Conservation (phyloP, 176 grass and related monocot genomes). For the Zoysia japonica region DNA sequence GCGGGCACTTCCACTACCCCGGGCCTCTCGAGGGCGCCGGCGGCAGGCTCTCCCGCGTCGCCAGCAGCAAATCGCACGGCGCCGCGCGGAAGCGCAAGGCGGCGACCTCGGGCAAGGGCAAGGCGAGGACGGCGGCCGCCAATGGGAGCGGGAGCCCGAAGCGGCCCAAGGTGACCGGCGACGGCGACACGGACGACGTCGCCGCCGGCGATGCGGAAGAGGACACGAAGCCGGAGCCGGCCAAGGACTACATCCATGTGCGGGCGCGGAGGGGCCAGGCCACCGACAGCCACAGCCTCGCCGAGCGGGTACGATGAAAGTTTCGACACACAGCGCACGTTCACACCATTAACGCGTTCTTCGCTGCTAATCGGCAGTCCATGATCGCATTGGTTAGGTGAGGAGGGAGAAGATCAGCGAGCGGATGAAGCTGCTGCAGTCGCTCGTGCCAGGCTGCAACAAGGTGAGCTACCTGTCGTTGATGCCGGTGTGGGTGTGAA, state of each 20-base stretch:
- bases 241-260: constrained; percentile 72
- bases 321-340: not conserved
- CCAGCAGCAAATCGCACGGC: constrained; percentile 51
- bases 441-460: constrained; percentile 67
- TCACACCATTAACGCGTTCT: not conserved
- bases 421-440: constrained; percentile 75
- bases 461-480: constrained; percentile 38
- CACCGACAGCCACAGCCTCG: constrained; percentile 77
- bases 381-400: constrained; percentile 34
- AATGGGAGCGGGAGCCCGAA: constrained; percentile 38
- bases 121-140: constrained; percentile 22
- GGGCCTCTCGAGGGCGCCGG: not conserved
- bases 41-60: constrained; percentile 47
- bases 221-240: constrained; percentile 20
- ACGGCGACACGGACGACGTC: not conserved
- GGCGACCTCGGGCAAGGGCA: constrained; percentile 47
- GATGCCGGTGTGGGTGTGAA: not conserved
- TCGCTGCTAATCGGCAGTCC: not conserved
- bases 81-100: constrained; percentile 57
- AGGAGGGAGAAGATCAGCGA: constrained; percentile 80
- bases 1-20: no score
- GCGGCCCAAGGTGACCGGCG: constrained; percentile 31
- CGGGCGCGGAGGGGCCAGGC: constrained; percentile 70
- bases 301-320: constrained; percentile 54
- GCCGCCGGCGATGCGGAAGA: not conserved